These are phyloP conservation scores for Echinochloa phyllopogon DNA, from an alignment of 176 grass and related monocot species.

Conservation along the genomic window DNA sequence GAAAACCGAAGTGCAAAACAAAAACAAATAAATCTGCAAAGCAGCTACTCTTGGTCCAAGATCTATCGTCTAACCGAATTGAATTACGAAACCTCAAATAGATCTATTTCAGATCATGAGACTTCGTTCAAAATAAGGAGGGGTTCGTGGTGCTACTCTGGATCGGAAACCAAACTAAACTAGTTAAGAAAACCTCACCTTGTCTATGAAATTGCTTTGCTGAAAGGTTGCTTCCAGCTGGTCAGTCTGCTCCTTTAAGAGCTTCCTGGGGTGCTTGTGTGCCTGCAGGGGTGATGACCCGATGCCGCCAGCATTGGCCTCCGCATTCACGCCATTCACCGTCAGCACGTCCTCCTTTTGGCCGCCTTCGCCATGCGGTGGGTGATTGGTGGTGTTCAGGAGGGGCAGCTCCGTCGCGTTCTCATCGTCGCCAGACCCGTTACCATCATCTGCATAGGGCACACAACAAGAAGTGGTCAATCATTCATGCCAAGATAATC, in stretches of 20 bases:
- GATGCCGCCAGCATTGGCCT: neutral
- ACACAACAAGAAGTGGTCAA: neutral
- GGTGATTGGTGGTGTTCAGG: conserved; percentile 47
- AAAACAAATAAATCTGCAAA: neutral
- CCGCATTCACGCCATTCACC: conserved; percentile 43
- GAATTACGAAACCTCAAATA: neutral
- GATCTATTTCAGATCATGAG: conserved; percentile 6
- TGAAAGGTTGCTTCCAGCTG: conserved; percentile 61
- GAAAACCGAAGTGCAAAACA: neutral
- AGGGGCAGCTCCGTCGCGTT: conserved; percentile 24
- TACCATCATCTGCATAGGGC: neutral
- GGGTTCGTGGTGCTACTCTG: neutral
- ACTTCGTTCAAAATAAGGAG: neutral
- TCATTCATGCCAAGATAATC: neutral
- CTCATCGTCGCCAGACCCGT: conserved; percentile 17
- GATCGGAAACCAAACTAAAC: neutral
- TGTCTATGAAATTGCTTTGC: conserved; percentile 49
- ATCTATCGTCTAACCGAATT: neutral
- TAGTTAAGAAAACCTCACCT: conserved; percentile 3
- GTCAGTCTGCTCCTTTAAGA: conserved; percentile 51
- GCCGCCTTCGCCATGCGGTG: conserved; percentile 14
- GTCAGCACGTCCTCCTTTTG: conserved; percentile 34
- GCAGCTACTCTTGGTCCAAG: neutral
- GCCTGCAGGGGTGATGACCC: neutral
- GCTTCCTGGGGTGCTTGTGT: conserved; percentile 28